Evolutionary conservation across 2,329 filamentous ascomycete genomes (phyloP), one percentile per base, ranked within the genome.

Genomic region (Colletotrichum sp.): DNA sequence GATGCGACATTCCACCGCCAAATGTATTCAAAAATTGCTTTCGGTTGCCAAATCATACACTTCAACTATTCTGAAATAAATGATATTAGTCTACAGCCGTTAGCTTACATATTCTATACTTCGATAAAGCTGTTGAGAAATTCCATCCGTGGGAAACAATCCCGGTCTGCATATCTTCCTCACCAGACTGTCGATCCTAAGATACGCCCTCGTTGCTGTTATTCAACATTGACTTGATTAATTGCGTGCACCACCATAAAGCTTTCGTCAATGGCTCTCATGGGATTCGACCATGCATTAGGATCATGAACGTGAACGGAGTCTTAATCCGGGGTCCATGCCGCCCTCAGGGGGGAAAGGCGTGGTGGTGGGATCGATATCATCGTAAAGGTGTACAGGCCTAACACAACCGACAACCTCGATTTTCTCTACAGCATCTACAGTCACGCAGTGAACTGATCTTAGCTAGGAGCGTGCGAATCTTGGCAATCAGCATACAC

Each of bases 21-120:
- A n/a, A 48, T 12, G 18, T 4, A 2, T 1, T 43, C 3, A 43
- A 43, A 43, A 43, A 43, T n/a, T 0, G 2, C 16, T 9, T 10
- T 4, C 18, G 39, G 18, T n/a, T 43, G 1, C 39, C 6, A 43
- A 10, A 43, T 8, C 5, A n/a, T 3, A n/a, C 3, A 43, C 18
- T 1, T 10, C 0, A n/a, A 43, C 3, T 43, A 2, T 1, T 43
- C 0, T 12, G 9, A n/a, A n/a, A 43, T 4, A 1, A 43, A 2
- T 12, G 10, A 43, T 43, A n/a, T 18, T 4, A 10, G 18, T n/a
- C 0, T n/a, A 43, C 18, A n/a, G 6, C 5, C 39, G 18, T 18
- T 39, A 5, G 3, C 34, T 8, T 39, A 39, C 34, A 39, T 16
- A 5, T 9, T 9, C 36, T 39, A 18, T 39, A 18, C 4, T 39